Conservation (phyloP, 257 asterid genomes). For the Plantago major region DNA sequence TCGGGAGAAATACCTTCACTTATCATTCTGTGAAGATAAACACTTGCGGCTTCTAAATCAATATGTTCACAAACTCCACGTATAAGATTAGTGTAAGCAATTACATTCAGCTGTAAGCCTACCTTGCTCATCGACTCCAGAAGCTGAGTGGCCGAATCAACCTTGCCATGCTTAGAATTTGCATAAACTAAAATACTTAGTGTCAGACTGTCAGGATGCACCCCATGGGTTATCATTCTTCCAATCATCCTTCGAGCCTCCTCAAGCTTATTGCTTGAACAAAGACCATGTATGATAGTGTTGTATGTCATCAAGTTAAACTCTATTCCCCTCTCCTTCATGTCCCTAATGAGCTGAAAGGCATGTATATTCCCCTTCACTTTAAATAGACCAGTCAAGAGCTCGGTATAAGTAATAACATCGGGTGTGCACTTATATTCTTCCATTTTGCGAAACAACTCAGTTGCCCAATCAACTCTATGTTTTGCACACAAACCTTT, state of each 20-base stretch:
- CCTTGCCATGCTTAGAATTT: constrained; percentile 49
- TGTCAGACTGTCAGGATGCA: constrained; percentile 52
- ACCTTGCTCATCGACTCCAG: constrained; percentile 40
- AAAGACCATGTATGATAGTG: constrained; percentile 54
- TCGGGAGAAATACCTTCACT: constrained; percentile 59
- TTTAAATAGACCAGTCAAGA: constrained; percentile 60
- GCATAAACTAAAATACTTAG: constrained; percentile 54
- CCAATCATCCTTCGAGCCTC: constrained; percentile 48
- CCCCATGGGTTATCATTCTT: constrained; percentile 56
- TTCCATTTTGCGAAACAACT: constrained; percentile 63
- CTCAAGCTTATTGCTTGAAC: constrained; percentile 39
- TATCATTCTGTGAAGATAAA: constrained; percentile 53
- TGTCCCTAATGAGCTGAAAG: constrained; percentile 46
- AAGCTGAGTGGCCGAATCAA: constrained; percentile 41
- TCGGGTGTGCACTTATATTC: constrained; percentile 42
- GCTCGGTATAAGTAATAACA: constrained; percentile 55
- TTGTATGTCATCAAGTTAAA: constrained; percentile 62
- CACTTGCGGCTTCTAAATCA: constrained; percentile 42
- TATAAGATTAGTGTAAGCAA: constrained; percentile 56
- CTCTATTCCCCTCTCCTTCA: constrained; percentile 50
- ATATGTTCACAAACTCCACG: constrained; percentile 38
- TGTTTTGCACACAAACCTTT: constrained; percentile 58
- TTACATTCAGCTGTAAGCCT: constrained; percentile 49
- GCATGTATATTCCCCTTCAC: constrained; percentile 28
- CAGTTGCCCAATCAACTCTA: constrained; percentile 61